Conservation (phyloP, 306 rosid genomes). For the Cucurbita argyrosperma region DNA sequence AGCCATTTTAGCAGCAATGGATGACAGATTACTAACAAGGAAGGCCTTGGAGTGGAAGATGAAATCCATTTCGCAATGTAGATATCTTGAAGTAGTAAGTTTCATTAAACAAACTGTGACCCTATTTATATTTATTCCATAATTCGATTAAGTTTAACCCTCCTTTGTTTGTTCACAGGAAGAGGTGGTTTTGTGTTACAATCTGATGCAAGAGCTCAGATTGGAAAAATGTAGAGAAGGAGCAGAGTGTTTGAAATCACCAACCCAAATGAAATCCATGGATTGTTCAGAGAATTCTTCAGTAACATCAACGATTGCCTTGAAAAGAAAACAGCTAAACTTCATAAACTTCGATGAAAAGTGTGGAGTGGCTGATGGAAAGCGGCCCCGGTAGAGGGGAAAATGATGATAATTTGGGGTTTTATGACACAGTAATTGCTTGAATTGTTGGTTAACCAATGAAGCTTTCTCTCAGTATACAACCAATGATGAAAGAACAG, state of each 20-base stretch:
- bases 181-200: slow-evolving; percentile 34
- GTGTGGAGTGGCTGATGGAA: slow-evolving; percentile 12
- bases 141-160: background rate
- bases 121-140: background rate
- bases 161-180: slow-evolving; percentile 23
- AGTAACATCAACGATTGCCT: slow-evolving; percentile 19
- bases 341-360: slow-evolving; percentile 23
- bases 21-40: slow-evolving; percentile 26
- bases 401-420: slow-evolving; percentile 3
- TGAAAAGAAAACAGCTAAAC: slow-evolving; percentile 45
- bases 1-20: slow-evolving; percentile 46
- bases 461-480: slow-evolving; percentile 11
- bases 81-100: slow-evolving; percentile 45
- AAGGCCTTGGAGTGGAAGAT: slow-evolving; percentile 42
- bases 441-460: slow-evolving; percentile 17
- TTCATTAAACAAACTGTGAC: background rate
- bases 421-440: background rate
- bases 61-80: slow-evolving; percentile 26
- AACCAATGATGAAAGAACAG: slow-evolving; percentile 1
- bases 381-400: slow-evolving; percentile 23
- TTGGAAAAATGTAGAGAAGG: slow-evolving; percentile 19
- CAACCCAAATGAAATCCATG: slow-evolving; percentile 12
- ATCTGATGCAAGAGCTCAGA: slow-evolving; percentile 31
- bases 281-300: slow-evolving; percentile 22
- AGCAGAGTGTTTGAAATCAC: slow-evolving; percentile 12